Evolutionary conservation across 495 filamentous ascomycete genomes (phyloP), one percentile per base, ranked within the genome.

Genomic region (Trichoderma erinaceum): DNA sequence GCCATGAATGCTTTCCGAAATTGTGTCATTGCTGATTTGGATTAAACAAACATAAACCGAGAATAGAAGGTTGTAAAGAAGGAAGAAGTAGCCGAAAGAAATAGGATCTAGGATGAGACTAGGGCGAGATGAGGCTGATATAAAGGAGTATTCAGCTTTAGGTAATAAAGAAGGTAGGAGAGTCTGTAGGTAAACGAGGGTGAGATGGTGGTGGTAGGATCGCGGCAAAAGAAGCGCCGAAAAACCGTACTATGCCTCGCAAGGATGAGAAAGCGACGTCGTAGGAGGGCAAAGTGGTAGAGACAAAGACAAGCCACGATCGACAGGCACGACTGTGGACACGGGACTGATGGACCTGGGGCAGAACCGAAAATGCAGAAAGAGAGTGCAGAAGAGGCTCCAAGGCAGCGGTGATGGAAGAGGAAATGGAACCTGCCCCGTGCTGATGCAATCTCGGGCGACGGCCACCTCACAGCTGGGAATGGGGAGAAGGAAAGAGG

Each of bases 11-110:
- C 75, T 71, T 78, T 78, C 66, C 77, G 78, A 63, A 83, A 71
- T 38, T 76, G 77, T 73, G 78, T 76, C 80, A 83, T 84, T 66
- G 78, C 74, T 74, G 74, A 77, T 76, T 72, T 75, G 78, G 81
- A 74, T 65, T 77, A 73, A 69, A 70, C 76, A 79, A 81, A 16
- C 35, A n/a, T 23, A 27, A 80, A 77, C 79, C 80, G 78, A 72
- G 72, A 74, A 71, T 41, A 69, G 66, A 66, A 61, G 44, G 23
- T 43, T 52, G 15, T 13, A 66, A 35, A 38, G 63, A 46, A 68
- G 70, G 68, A 50, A 43, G 50, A 64, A 56, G 41, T 41, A 69
- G 13, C 41, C 46, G 32, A 64, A 69, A 56, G 58, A 65, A 68
- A 32, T 25, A 35, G 48, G 48, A 41, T 41, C 61, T 35, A 44